Conservation (phyloP, 2,329 filamentous ascomycete genomes). For the Trichoderma sp. region DNA sequence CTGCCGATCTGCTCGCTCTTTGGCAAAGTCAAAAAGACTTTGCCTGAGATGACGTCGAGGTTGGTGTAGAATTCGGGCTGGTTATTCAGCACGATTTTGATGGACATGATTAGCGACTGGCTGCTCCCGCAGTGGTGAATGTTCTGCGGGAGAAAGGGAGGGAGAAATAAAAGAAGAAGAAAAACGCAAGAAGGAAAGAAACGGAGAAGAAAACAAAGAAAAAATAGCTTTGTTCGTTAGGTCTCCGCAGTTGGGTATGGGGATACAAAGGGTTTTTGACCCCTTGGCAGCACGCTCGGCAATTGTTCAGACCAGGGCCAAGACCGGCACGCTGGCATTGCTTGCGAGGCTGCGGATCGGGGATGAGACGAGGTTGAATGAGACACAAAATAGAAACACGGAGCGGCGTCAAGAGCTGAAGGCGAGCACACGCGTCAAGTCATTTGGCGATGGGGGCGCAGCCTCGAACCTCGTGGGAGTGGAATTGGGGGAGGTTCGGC, state of each 20-base stretch:
- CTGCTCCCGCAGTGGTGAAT: not conserved
- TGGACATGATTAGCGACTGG: constrained; percentile 53
- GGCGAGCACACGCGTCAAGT: constrained; percentile 12
- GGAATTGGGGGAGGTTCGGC: not conserved
- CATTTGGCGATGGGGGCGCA: constrained; percentile 23
- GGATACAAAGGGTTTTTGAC: not conserved
- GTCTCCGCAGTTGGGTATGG: not conserved
- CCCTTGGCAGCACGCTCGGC: not conserved
- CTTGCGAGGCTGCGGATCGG: not conserved
- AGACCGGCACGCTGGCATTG: constrained; percentile 9
- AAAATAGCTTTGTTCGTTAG: not conserved
- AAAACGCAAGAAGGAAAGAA: not conserved
- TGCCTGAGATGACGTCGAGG: constrained; percentile 68
- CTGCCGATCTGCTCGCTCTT: constrained; percentile 69
- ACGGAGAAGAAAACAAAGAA: not conserved
- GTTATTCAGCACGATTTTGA: constrained; percentile 64
- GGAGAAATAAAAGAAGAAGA: not conserved
- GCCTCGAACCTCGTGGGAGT: constrained; percentile 23
- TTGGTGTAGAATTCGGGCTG: constrained; percentile 75
- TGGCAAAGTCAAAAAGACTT: constrained; percentile 54
- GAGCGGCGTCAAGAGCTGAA: not conserved
- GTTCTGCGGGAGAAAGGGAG: not conserved
- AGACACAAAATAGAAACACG: not conserved
- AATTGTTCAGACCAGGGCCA: not conserved
- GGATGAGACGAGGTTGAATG: not conserved